These are phyloP conservation scores for Tylopilus intermedius DNA, from an alignment of 768 basidiomycete genomes.

Conservation along the genomic window DNA sequence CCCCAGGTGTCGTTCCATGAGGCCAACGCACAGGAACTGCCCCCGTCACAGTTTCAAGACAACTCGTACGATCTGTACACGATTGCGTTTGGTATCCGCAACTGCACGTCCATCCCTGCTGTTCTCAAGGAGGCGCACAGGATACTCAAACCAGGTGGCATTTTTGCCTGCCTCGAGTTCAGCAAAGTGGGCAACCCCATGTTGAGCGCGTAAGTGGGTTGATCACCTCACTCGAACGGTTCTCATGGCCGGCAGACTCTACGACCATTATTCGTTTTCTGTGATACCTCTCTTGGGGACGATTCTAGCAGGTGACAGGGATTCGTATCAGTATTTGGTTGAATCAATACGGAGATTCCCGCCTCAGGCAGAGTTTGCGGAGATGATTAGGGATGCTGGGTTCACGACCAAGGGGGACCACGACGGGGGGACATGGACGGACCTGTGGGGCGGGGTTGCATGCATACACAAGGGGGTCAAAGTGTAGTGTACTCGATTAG, in stretches of 20 bases:
- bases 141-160: slow-evolving; percentile 93
- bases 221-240: neutral
- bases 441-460: slow-evolving; percentile 86
- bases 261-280: slow-evolving; percentile 94
- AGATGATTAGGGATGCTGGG: slow-evolving; percentile 84
- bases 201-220: slow-evolving; percentile 65
- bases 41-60: slow-evolving; percentile 60
- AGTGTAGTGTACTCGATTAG: slow-evolving; percentile 2
- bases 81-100: slow-evolving; percentile 96
- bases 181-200: slow-evolving; percentile 88
- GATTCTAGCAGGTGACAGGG: slow-evolving; percentile 90
- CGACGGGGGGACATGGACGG: slow-evolving; percentile 80
- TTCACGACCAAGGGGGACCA: slow-evolving; percentile 68
- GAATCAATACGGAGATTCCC: slow-evolving; percentile 97
- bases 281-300: slow-evolving; percentile 95
- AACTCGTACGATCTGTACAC: slow-evolving; percentile 95
- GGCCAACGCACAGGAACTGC: slow-evolving; percentile 84
- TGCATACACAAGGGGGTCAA: slow-evolving; percentile 84
- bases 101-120: slow-evolving; percentile 88
- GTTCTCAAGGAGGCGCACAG: slow-evolving; percentile 88
- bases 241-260: slow-evolving; percentile 50
- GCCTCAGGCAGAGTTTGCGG: slow-evolving; percentile 77
- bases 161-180: slow-evolving; percentile 94
- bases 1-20: slow-evolving; percentile 91
- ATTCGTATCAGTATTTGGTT: slow-evolving; percentile 95